phyloP scores from a whole-genome alignment of 306 rosid species.

The Prunus mira region DNA sequence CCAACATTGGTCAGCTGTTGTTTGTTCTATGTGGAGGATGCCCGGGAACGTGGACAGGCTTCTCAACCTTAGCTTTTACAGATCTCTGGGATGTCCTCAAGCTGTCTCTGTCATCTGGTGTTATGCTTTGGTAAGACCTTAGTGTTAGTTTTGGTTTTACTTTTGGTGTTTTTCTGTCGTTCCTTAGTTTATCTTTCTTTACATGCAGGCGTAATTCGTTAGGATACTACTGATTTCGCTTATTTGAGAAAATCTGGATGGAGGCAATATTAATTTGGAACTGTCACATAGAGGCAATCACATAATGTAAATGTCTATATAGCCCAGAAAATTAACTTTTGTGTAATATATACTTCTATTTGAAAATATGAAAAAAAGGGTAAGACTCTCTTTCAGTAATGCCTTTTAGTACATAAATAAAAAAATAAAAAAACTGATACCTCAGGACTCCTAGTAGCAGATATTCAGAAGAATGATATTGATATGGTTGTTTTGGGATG shows the following conservation, averaged over 20 bases:
- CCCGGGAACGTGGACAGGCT: conserved; percentile 63
- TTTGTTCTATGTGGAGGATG: conserved; percentile 40
- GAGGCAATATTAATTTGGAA: background rate
- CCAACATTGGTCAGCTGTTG: conserved; percentile 51
- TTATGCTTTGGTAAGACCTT: conserved; percentile 51
- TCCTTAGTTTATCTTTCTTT: background rate
- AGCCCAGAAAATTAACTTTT: too few species aligned
- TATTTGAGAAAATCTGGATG: background rate
- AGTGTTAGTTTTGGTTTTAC: background rate
- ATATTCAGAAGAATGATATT: too few species aligned
- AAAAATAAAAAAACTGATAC: too few species aligned
- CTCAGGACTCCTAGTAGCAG: too few species aligned
- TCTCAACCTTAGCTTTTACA: conserved; percentile 51
- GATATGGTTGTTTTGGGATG: background rate
- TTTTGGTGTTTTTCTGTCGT: background rate
- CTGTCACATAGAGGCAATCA: background rate
- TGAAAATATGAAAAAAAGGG: too few species aligned
- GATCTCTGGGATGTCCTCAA: conserved; percentile 57
- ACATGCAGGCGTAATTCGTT: too few species aligned
- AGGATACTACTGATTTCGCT: background rate
- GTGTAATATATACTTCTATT: too few species aligned
- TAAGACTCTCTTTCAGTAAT: too few species aligned
- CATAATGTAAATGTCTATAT: background rate
- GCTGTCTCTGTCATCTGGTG: conserved; percentile 65
- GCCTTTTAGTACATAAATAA: too few species aligned